phyloP scores from a whole-genome alignment of 1,284 basidiomycete species.

The Malassezia caprae region DNA sequence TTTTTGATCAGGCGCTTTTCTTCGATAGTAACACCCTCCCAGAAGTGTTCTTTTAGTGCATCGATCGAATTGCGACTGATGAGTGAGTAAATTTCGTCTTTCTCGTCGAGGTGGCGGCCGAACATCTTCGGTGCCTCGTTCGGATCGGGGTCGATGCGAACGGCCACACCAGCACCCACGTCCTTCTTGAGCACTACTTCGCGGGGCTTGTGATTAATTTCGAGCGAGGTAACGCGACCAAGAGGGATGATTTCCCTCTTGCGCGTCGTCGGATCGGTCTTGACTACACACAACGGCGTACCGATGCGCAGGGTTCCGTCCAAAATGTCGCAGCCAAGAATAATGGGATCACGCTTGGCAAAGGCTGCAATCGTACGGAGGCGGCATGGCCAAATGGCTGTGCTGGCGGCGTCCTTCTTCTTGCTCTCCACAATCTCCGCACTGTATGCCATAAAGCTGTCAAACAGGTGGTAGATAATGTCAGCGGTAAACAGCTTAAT shows the following conservation, averaged over 20 bases:
- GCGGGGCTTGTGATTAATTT: conserved; percentile 45
- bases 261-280: conserved; percentile 69
- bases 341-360: conserved; percentile 89
- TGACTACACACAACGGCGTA: conserved; percentile 89
- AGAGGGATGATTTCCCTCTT: conserved; percentile 84
- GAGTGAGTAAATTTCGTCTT: conserved; percentile 82
- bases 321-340: conserved; percentile 90
- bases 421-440: conserved; percentile 85
- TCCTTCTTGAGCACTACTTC: conserved; percentile 83
- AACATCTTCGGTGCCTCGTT: conserved; percentile 79
- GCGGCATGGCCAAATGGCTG: conserved; percentile 93
- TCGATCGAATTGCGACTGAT: conserved; percentile 89
- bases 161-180: conserved; percentile 87
- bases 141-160: conserved; percentile 95
- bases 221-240: conserved; percentile 73
- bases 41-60: conserved; percentile 80
- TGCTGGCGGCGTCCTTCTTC: conserved; percentile 78
- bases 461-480: conserved; percentile 98
- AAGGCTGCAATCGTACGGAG: conserved; percentile 86
- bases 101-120: conserved; percentile 79
- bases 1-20: conserved; percentile 91
- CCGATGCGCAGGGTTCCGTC: conserved; percentile 83
- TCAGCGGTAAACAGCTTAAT: conserved; percentile 91
- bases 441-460: conserved; percentile 94
- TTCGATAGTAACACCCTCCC: conserved; percentile 75